phyloP scores from a whole-genome alignment of 192 early-diverging fungal species.

The Gonapodya sp. region DNA sequence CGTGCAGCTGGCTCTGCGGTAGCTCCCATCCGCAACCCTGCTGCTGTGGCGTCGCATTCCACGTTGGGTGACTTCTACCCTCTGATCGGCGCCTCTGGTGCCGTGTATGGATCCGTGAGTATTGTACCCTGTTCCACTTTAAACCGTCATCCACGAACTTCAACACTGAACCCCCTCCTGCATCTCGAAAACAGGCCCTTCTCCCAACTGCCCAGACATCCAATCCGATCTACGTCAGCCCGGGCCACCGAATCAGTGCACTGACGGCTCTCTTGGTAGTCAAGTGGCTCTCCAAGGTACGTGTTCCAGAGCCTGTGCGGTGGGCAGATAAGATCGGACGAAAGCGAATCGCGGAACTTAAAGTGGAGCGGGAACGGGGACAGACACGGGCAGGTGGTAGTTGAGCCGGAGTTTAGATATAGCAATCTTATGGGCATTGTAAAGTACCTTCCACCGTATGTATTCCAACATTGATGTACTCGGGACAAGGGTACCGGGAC shows the following conservation, averaged over 20 bases:
- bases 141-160: slow-evolving; percentile 1
- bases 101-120: neutral
- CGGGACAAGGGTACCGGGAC: no score
- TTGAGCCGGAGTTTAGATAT: no score
- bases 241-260: slow-evolving; percentile 67
- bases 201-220: slow-evolving; percentile 23
- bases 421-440: no score
- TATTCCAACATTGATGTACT: no score
- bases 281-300: slow-evolving; percentile 43
- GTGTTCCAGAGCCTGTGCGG: slow-evolving; percentile 86
- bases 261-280: slow-evolving; percentile 62
- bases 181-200: no score
- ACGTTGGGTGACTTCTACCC: slow-evolving; percentile 9
- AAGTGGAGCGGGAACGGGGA: no score
- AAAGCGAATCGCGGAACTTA: neutral
- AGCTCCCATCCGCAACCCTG: no score
- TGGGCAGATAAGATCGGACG: slow-evolving; percentile 49
- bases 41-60: no score
- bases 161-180: slow-evolving; percentile 1
- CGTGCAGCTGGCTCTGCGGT: no score
- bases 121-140: slow-evolving; percentile 10
- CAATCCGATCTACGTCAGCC: slow-evolving; percentile 82
- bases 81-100: neutral
- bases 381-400: no score
- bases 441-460: no score